These are phyloP conservation scores for Earliella scabrosa DNA, from an alignment of 1,284 basidiomycete genomes.

Conservation along the genomic window DNA sequence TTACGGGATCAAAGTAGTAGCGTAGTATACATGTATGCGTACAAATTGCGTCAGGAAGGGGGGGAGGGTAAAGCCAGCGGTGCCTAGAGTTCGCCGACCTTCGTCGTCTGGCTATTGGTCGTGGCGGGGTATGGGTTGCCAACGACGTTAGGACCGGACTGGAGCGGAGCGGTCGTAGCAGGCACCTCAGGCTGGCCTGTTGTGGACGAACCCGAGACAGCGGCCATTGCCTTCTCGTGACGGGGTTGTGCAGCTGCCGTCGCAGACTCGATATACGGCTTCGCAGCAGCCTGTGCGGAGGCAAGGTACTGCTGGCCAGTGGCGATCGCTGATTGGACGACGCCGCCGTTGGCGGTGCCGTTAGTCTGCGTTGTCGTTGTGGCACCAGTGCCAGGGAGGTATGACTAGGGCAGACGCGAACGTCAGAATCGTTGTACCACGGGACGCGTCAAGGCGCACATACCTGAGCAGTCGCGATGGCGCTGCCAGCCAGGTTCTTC, in stretches of 20 bases:
- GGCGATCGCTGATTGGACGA: slow-evolving; percentile 43
- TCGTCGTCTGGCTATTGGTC: slow-evolving; percentile 27
- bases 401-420: slow-evolving; percentile 25
- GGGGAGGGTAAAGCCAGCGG: too few relatives aligned
- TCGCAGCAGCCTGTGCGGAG: slow-evolving; percentile 44
- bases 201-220: slow-evolving; percentile 22
- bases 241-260: slow-evolving; percentile 40
- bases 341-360: slow-evolving; percentile 24
- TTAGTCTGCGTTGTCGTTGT: slow-evolving; percentile 11
- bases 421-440: too few relatives aligned
- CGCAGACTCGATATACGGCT: slow-evolving; percentile 45
- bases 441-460: slow-evolving; percentile 10
- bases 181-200: slow-evolving; percentile 38
- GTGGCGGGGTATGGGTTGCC: slow-evolving; percentile 40
- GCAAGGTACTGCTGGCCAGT: slow-evolving; percentile 46
- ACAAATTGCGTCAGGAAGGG: background rate
- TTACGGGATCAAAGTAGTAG: background rate
- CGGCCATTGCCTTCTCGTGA: slow-evolving; percentile 31
- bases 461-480: slow-evolving; percentile 58
- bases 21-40: background rate
- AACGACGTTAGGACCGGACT: slow-evolving; percentile 45
- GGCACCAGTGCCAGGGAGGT: slow-evolving; percentile 25
- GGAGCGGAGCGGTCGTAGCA: slow-evolving; percentile 44
- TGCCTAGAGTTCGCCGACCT: slow-evolving; percentile 29
- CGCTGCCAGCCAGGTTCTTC: slow-evolving; percentile 48